These are phyloP conservation scores for Ilyonectria destructans DNA, from an alignment of 2,329 filamentous ascomycete species.

Conservation along the genomic window DNA sequence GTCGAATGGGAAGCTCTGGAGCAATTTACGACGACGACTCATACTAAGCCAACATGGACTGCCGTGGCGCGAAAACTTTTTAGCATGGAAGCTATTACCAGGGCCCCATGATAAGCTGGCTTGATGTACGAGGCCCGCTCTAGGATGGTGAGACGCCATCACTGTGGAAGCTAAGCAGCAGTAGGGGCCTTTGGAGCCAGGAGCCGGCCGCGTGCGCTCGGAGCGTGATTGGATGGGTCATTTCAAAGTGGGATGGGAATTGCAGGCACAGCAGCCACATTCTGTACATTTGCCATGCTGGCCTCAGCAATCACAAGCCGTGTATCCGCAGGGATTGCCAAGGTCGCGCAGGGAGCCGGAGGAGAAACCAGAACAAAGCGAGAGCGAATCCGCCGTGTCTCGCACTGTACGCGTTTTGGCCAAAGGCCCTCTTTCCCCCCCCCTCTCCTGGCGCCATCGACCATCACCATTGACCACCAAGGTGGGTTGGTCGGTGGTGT, in stretches of 20 bases:
- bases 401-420: conserved; percentile 41
- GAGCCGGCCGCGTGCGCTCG: conserved; percentile 30
- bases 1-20: not conserved
- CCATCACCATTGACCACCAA: conserved; percentile 19
- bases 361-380: conserved; percentile 11
- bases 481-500: conserved; percentile 28
- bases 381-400: conserved; percentile 10
- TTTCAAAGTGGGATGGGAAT: conserved; percentile 38
- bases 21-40: not conserved
- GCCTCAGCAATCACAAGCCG: conserved; percentile 30
- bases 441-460: conserved; percentile 35
- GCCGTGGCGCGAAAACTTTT: conserved; percentile 2
- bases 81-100: conserved; percentile 12
- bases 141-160: conserved; percentile 34
- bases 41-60: not conserved
- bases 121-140: not conserved
- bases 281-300: conserved; percentile 38
- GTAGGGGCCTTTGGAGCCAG: conserved; percentile 15
- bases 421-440: conserved; percentile 18
- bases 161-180: conserved; percentile 16
- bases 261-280: conserved; percentile 28
- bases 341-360: conserved; percentile 11
- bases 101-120: not conserved
- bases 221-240: conserved; percentile 34
- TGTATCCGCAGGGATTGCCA: conserved; percentile 32